A percentile compares a stretch with the other conserved stretches of the same genome.
phyloP scores from a whole-genome alignment of 768 basidiomycete species.

The Pleurotus ostreatus region DNA sequence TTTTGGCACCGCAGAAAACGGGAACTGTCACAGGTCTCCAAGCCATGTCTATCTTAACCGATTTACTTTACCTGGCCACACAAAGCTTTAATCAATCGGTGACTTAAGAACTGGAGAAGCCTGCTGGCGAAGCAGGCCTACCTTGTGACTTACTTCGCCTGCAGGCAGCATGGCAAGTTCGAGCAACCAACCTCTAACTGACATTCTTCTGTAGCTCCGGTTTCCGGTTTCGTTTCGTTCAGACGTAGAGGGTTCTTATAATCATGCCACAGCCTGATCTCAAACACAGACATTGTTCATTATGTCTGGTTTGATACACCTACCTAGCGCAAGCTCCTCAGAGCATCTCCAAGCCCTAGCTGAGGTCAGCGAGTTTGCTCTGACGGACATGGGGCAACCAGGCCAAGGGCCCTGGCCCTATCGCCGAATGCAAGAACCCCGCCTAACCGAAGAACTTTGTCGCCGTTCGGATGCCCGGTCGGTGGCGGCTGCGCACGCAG shows the following conservation, averaged over 20 bases:
- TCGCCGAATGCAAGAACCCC: slow-evolving; percentile 38
- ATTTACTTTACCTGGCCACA: too few species aligned
- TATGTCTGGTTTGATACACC: slow-evolving; percentile 28
- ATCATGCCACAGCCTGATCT: too few species aligned
- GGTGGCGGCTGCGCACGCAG: slow-evolving; percentile 16
- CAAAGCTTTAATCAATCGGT: not conserved
- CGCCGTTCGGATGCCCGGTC: slow-evolving; percentile 33
- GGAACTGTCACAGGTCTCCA: too few species aligned
- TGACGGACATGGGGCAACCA: slow-evolving; percentile 50
- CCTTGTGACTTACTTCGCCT: slow-evolving; percentile 1
- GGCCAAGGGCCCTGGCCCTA: slow-evolving; percentile 53
- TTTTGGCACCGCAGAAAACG: too few species aligned
- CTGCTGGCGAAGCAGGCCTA: not conserved
- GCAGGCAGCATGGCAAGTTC: slow-evolving; percentile 12
- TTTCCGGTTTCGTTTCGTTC: slow-evolving; percentile 3
- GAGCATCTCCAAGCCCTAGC: slow-evolving; percentile 47
- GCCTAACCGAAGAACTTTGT: slow-evolving; percentile 33
- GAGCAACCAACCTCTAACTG: not conserved
- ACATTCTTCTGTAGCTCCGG: slow-evolving; percentile 7
- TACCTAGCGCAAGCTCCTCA: slow-evolving; percentile 39
- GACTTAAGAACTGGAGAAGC: not conserved
- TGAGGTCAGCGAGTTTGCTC: slow-evolving; percentile 49
- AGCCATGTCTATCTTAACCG: too few species aligned
- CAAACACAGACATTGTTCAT: slow-evolving; percentile 18
- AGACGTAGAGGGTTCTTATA: slow-evolving; percentile 5